These are phyloP conservation scores for Iberis pinnata DNA, from an alignment of 345 rosid genomes.

Conservation along the genomic window DNA sequence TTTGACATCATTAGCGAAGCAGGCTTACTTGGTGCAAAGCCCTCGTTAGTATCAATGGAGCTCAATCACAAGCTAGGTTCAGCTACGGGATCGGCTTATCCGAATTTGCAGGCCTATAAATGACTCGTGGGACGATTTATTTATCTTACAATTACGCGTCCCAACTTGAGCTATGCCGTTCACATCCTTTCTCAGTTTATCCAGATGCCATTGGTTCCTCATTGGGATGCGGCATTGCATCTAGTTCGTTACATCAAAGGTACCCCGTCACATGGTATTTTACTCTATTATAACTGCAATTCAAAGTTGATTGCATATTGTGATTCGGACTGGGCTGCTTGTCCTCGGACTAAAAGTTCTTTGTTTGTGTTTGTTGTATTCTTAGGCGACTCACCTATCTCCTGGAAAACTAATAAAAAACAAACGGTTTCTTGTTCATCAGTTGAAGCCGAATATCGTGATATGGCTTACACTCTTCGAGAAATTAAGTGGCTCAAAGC, in stretches of 20 bases:
- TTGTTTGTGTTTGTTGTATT: not conserved
- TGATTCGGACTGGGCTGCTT: not conserved
- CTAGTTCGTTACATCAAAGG: too few relatives aligned
- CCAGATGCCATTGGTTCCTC: not conserved
- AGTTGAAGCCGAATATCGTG: not conserved
- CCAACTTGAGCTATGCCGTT: not conserved
- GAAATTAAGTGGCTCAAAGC: too few relatives aligned
- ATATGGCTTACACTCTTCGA: too few relatives aligned
- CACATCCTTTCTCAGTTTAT: not conserved
- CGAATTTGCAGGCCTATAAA: not conserved
- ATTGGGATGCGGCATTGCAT: not conserved
- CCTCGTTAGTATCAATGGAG: too few relatives aligned
- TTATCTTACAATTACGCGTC: not conserved
- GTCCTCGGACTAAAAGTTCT: not conserved
- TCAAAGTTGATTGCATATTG: not conserved
- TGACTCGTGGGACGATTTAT: not conserved
- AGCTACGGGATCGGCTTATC: not conserved
- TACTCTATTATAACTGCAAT: fast-evolving
- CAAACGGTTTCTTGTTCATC: not conserved
- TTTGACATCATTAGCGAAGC: not conserved
- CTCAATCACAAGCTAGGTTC: too few relatives aligned
- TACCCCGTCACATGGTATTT: too few relatives aligned
- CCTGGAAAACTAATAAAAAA: not conserved
- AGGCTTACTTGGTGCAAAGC: too few relatives aligned
- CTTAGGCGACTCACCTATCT: not conserved